A percentile compares a stretch with the other conserved stretches of the same genome.
Evolutionary conservation across 768 basidiomycete species (phyloP).

Genomic region (Trametes villosa): DNA sequence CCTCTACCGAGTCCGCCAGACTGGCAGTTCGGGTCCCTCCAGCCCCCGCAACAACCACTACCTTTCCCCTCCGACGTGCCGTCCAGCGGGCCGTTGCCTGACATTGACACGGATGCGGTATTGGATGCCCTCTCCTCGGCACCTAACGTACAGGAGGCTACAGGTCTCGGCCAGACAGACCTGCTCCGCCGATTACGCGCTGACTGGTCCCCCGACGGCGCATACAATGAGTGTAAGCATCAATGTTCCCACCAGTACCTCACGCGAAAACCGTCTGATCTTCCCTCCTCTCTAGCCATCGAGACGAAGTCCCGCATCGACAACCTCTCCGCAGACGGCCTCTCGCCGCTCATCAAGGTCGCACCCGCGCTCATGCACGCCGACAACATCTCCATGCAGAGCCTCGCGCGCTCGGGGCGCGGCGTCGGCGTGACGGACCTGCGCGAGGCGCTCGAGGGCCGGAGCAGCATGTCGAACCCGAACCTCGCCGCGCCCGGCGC

Average conservation of each 20-base stretch:
- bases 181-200: constrained; percentile 56
- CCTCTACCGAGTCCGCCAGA: constrained; percentile 40
- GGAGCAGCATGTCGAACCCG: constrained; percentile 81
- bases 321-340: constrained; percentile 63
- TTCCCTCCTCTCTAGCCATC: constrained; percentile 47
- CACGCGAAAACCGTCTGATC: neutral
- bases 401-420: constrained; percentile 75
- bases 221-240: constrained; percentile 76
- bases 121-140: constrained; percentile 59
- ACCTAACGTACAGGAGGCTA: constrained; percentile 60
- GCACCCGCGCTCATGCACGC: constrained; percentile 90
- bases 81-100: constrained; percentile 39
- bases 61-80: constrained; percentile 42
- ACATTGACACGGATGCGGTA: constrained; percentile 57
- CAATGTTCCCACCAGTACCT: neutral
- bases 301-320: constrained; percentile 60
- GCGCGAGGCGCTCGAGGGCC: constrained; percentile 86
- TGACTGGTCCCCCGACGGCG: constrained; percentile 74
- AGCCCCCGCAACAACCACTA: constrained; percentile 48
- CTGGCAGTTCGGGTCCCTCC: constrained; percentile 46
- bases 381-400: constrained; percentile 87
- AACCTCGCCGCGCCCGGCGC: constrained; percentile 57
- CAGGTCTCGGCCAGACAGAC: constrained; percentile 61
- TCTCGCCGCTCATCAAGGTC: constrained; percentile 77
- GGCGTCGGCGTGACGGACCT: constrained; percentile 88